Base-by-base conservation (phyloP, 1,139 yeast genomes). In the Saccharomyces hybrid region DNA sequence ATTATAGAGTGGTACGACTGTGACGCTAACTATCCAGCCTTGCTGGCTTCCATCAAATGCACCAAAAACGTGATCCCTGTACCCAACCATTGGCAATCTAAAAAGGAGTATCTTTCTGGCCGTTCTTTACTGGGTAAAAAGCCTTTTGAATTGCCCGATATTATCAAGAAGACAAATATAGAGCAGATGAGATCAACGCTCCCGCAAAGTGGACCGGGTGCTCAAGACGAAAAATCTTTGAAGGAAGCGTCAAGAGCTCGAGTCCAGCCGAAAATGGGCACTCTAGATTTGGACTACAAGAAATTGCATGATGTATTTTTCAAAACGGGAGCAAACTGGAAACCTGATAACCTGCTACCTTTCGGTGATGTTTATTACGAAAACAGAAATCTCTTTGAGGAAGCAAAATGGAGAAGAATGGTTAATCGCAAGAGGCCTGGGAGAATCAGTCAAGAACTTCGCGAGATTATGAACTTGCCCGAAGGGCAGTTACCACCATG, bases 211-310 rank as follows among this genome's bases (percentile, higher is more conserved):
- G 73, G 74, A 6, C 71, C 74, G 32, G 75, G 74, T 20, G 77
- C 73, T 11, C 54, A 54, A 5, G 56, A 55, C 7, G 85, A 79
- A 23, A 75, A 76, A 7, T 78, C 86, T 1, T 67, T 89, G 60
- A 83, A 87, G 63, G 95, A 89, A 63, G 80, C 80, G 65, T 86
- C 86, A 68, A 76, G 98, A 58, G 95, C 88, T 56, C 77, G 87
- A 53, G 95, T 91, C 0, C 97, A 89, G 67, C 97, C 97, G 0
- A 89, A 88, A 67, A 76, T 89, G 82, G 96, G 96, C 1, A 77
- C 83, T 55, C 72, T 93, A 28, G 99, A 93, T 70, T 80, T 93
- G 34, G 98, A 93, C 69, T 91, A 87, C 67, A 86, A 81, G 59
- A 86, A 84, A 61, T 71, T 93, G 28, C 84, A 90, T 65, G 87